Percentiles rank a stretch among this genome's conserved stretches.
These are phyloP conservation scores for Penicillium verrucosum DNA, from an alignment of 2,329 filamentous ascomycete species.

Conservation along the genomic window DNA sequence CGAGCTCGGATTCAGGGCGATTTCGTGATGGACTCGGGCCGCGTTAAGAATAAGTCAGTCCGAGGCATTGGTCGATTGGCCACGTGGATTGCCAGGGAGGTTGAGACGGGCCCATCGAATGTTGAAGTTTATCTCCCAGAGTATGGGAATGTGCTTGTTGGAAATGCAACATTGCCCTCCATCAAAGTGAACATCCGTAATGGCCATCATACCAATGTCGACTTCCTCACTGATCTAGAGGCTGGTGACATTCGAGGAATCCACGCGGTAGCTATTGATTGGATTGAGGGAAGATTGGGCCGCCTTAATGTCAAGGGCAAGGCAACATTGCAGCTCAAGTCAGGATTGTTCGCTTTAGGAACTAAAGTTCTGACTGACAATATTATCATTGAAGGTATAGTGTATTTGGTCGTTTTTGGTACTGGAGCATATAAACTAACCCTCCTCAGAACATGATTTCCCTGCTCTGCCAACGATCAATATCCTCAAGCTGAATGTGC, in stretches of 20 bases:
- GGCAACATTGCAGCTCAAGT: constrained; percentile 69
- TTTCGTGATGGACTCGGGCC: constrained; percentile 73
- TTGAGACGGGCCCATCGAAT: constrained; percentile 69
- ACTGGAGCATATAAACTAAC: constrained; percentile 25
- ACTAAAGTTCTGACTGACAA: constrained; percentile 71
- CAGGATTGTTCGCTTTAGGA: constrained; percentile 75
- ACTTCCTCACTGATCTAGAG: constrained; percentile 72
- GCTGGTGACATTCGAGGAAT: constrained; percentile 76
- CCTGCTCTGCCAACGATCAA: constrained; percentile 78
- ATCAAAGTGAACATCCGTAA: constrained; percentile 74
- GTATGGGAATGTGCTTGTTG: constrained; percentile 73
- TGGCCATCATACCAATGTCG: constrained; percentile 70
- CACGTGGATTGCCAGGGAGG: constrained; percentile 74
- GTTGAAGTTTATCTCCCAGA: constrained; percentile 79
- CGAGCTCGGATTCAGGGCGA: constrained; percentile 76
- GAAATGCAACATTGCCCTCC: constrained; percentile 71
- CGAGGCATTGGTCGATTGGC: constrained; percentile 72
- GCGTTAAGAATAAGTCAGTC: constrained; percentile 67
- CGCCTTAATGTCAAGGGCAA: constrained; percentile 70
- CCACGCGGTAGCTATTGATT: constrained; percentile 79
- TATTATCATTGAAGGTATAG: constrained; percentile 76
- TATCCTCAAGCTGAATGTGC: constrained; percentile 74
- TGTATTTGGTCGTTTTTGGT: constrained; percentile 36
- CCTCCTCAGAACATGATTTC: constrained; percentile 55
- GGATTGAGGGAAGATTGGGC: constrained; percentile 74